A percentile compares a stretch with the other conserved stretches of the same genome.
Evolutionary conservation across 495 filamentous ascomycete genomes (phyloP).

Genomic region (Penicillium pulvis): DNA sequence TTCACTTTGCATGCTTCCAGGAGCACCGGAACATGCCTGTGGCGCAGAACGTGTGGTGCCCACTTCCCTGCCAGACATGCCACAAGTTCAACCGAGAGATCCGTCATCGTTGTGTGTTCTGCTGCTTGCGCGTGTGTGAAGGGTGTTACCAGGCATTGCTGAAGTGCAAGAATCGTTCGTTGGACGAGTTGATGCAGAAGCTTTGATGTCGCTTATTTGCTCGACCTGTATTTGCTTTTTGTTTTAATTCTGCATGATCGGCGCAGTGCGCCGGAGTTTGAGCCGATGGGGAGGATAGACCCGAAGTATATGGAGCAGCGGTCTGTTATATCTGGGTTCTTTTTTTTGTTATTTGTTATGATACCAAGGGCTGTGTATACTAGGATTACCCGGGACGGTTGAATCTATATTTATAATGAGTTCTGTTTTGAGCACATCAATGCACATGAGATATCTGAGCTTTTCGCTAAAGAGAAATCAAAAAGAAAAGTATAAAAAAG

Average conservation of each 20-base stretch:
- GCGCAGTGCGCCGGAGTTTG: conserved; percentile 13
- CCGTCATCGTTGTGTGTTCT: conserved; percentile 51
- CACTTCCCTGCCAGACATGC: conserved; percentile 54
- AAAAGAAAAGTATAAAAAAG: not conserved
- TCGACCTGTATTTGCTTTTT: conserved; percentile 9
- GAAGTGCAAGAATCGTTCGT: conserved; percentile 38
- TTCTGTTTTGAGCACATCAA: conserved; percentile 3
- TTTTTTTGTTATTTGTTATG: conserved; percentile 18
- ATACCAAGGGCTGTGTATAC: conserved; percentile 34
- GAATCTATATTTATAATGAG: conserved; percentile 22
- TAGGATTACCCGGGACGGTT: conserved; percentile 16
- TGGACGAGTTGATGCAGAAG: conserved; percentile 35
- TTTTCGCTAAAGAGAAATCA: too few species aligned
- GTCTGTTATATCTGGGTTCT: conserved; percentile 7
- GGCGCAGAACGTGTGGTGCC: conserved; percentile 47
- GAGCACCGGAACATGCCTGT: conserved; percentile 45
- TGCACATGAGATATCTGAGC: not conserved
- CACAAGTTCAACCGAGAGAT: conserved; percentile 45
- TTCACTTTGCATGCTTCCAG: conserved; percentile 50
- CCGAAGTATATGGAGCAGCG: conserved; percentile 5
- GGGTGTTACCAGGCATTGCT: conserved; percentile 42
- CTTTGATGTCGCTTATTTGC: conserved; percentile 10
- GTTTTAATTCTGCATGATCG: conserved; percentile 14
- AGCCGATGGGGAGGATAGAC: not conserved
- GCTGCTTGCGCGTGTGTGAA: conserved; percentile 49